Base-by-base conservation (phyloP, 768 basidiomycete genomes). In the Termitomyces bulborhizus region DNA sequence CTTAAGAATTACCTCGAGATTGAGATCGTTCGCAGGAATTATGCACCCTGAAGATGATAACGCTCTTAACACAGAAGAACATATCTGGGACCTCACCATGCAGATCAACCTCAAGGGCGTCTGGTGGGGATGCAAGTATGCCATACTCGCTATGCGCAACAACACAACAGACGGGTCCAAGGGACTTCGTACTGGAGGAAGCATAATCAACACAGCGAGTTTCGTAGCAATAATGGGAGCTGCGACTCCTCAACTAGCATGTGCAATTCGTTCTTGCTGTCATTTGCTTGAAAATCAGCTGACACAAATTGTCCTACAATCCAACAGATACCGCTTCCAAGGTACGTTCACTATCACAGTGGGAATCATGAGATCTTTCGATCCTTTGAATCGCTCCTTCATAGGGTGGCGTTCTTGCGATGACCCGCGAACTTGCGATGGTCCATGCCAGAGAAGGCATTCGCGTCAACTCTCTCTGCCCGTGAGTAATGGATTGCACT, bases 91-190 rank as follows among this genome's bases (percentile, higher is more conserved):
- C 66, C 76, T 93, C 55, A 93, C 90, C 2, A 90, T 90, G 86
- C 81, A 86, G 59, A 85, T 98, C 76, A 98, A 98, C 69, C 83
- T 96, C 66, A 99, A 98, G 73, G 97, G 97, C 50, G 97, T 98
- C 57, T 98, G 96, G 97, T 99, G 88, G 86, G 97, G 97, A 32
- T 95, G 90, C 79, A 98, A 98, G 73, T 87, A 98, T 65, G 97
- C 96, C 5, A 95, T 99, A 66, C 76, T 87, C 50, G 97, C 97
- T 37, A 99, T 99, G 96, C 86, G 92, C 57, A 72, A 91, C 58
- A 99, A 99, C 71, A 82, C 91, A 11, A 82, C 82, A 45, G 94
- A 98, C 55, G 79, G 81, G 57, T 73, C 81, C 57, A 92, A 87
- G 69, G 89, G 90, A 3, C 81, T 98, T 12, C 86, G 81, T 64